Base-by-base conservation (phyloP, 805 yeast species). In the Groenewaldozyma salmanticensis region DNA sequence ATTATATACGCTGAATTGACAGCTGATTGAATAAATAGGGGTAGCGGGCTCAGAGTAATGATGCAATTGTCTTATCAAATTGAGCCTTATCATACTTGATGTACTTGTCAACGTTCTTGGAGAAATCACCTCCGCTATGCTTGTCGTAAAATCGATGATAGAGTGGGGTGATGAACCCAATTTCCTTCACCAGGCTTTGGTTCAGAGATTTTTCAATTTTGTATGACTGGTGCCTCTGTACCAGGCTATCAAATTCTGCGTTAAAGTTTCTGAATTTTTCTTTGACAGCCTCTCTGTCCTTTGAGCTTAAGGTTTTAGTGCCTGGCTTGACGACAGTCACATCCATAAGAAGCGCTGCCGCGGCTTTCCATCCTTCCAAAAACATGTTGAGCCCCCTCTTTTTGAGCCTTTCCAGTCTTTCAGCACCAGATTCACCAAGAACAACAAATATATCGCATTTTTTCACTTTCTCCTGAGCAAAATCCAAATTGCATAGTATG, bases 191-290 rank as follows among this genome's bases (percentile, higher is more conserved):
- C 50, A 92, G 63, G 42, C 70, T 73, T 43, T 72, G 69, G 46
- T 77, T 77, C 58, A 90, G 67, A 32, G 70, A 71, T 3, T 75
- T 69, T 55, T 86, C 94, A 35, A 86, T 70, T 43, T 72, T 74
- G 57, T 76, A 80, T 37, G 70, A 68, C 52, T 76, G 79, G 55
- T 82, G 83, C 42, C 72, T 76, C 22, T 70, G 70, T 19, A 81
- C 72, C 27, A 88, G 74, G 27, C 75, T 83, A 40, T 92, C 97
- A 56, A 92, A 83, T 34, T 79, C 80, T 21, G 74, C 75, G 57
- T 88, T 90, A 64, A 90, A 92, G 44, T 72, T 79, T 48, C 74
- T 75, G 63, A 85, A 86, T 54, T 84, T 76, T 46, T 92, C 96
- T 54, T 90, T 92, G 42, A 86, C 75, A 38, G 69, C 74, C 40